Base-by-base conservation (phyloP, 2,329 filamentous ascomycete genomes). In the Epichloe sylvatica region DNA sequence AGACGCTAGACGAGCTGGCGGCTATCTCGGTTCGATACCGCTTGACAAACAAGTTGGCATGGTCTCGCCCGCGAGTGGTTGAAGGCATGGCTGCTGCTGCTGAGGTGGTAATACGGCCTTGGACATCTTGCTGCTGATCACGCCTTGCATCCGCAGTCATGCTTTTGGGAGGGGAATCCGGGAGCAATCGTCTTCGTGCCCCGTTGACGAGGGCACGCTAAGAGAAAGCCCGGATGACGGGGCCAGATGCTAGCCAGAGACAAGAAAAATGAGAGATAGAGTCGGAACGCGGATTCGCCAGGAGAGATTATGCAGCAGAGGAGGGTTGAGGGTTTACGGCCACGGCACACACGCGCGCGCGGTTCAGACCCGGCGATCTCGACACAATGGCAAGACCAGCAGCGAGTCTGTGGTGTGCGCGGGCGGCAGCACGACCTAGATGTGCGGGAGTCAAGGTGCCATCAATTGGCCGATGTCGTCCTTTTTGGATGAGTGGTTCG, bases 11-110 rank as follows among this genome's bases (percentile, higher is more conserved):
- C 38, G 80, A 74, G 66, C 82, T 85, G 42, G 87, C 86, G 53
- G 86, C 80, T 56, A 92, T 80, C 68, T 91, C 84, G 45, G 84
- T 90, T 56, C 85, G 78, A 67, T 92, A 91, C 57, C 76, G 77
- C 70, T 87, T 89, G 60, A 84, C 73, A 71, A 83, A 60, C 25
- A 58, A 58, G 51, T 63, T 56, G 53, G 83, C 58, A 47, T 54
- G 55, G 37, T 57, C 52, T 54, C 53, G 53, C 56, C 52, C 52
- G 49, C 53, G 50, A 39, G 53, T 54, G 49, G 55, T 54, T 42
- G 54, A 51, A 59, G 58, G 55, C 61, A 62, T 63, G 59, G 56
- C 59, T 54, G 55, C 59, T 54, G 55, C 59, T 54, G 55, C 55
- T 56, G 60, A 54, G 51, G 53, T 49, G 55, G 57, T 43, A 48